A percentile compares a stretch with the other conserved stretches of the same genome.
Evolutionary conservation across 2,329 filamentous ascomycete species (phyloP).

Genomic region (Fragosphaeria purpurea): DNA sequence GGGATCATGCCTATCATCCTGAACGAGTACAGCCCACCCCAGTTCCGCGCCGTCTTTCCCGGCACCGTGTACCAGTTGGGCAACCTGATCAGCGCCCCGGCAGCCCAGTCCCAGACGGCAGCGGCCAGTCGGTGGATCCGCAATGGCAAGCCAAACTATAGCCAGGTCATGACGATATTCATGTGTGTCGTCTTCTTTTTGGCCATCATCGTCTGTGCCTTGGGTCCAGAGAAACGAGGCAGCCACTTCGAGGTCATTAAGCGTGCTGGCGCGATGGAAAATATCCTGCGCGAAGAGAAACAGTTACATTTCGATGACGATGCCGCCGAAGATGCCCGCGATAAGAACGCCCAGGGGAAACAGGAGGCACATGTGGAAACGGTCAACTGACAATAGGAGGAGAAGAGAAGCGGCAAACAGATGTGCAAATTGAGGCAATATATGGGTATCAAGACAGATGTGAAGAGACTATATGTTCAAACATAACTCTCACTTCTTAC

Average conservation of each 20-base stretch:
- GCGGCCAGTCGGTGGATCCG: neutral
- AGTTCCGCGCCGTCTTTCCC: constrained; percentile 61
- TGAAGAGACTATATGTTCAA: too few relatives aligned
- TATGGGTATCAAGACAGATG: too few relatives aligned
- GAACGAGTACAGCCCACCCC: constrained; percentile 61
- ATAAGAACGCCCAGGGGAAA: too few relatives aligned
- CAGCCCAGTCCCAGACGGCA: constrained; percentile 16
- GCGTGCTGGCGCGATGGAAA: constrained; percentile 1
- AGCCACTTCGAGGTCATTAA: constrained; percentile 3
- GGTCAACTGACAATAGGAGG: too few relatives aligned
- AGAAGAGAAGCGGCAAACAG: too few relatives aligned
- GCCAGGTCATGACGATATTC: constrained; percentile 1
- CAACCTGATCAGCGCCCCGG: constrained; percentile 64
- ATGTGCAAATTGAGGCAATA: too few relatives aligned
- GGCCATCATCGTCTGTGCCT: neutral
- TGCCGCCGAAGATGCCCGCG: too few relatives aligned
- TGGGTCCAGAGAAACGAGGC: neutral
- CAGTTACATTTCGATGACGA: too few relatives aligned
- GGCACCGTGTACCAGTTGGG: constrained; percentile 66
- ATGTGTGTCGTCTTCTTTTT: constrained; percentile 2
- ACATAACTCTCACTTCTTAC: too few relatives aligned
- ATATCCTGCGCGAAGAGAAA: neutral
- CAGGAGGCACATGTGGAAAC: too few relatives aligned
- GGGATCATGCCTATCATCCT: constrained; percentile 63
- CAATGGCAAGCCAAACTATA: neutral